Base-by-base conservation (phyloP, 371 early-diverging fungal genomes). In the Apophysomyces trapeziformis region DNA sequence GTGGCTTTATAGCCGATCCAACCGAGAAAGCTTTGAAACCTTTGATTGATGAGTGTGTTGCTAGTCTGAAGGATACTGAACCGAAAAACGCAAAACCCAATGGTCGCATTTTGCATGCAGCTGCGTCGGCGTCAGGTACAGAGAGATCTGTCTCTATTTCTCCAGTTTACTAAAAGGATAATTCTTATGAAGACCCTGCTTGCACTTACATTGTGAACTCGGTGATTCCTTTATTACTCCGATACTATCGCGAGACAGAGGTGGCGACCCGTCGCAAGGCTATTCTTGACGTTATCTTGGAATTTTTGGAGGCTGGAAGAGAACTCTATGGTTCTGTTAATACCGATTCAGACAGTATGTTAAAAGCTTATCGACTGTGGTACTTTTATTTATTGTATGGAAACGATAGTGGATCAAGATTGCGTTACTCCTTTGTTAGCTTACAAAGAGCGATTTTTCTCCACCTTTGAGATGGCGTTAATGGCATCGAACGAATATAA, bases 61-160 rank as follows among this genome's bases (percentile, higher is more conserved):
- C 84, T 8, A 83, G 87, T 45, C 71, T 95, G 14, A 87, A 86
- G 58, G 89, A 90, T 45, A 88, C 90, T 8, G 94, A 92, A 41
- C 70, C 87, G 66, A 93, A 92, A 62, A 86, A 90, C 36, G 86
- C 87, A 9, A 89, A 90, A 64, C 87, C 86, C 7, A 78, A 87
- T 41, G 89, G 92, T 32, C 86, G 84, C 56, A 85, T 92, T 44
- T 72, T 93, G 63, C 79, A 83, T 60, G 84, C 91, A 5, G 80
- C 80, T 36, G 88, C 88, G 4, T 84, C 85, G 39, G 89, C 92
- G 38, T 91, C 89, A 18, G 83, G 86, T 83, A 85, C 66, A 64
- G 32, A 3, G 3, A 26, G 32, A 26, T 43, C 16, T n/a, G 32
- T 45, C 38, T 39, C 21, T 18, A 18, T 50, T 13, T 45, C 21